Base-by-base conservation (phyloP, 495 filamentous ascomycete genomes). In the Aspergillus biplanus region DNA sequence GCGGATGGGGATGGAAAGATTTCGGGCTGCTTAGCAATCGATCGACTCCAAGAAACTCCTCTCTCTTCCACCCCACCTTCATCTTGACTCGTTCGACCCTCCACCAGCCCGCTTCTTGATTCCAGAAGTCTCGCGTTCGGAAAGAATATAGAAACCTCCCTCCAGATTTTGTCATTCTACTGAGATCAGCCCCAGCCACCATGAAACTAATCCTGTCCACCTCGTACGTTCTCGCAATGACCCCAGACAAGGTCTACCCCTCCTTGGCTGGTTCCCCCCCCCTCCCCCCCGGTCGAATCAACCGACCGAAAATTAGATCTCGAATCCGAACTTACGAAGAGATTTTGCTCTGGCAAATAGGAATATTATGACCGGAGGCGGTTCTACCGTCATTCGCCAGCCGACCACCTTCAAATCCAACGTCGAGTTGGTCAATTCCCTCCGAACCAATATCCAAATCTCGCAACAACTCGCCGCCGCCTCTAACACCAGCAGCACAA, bases 131-230 rank as follows among this genome's bases (percentile, higher is more conserved):
- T 31, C 39, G 21, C 21, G 21, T 27, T 27, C 21, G 2, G 21
- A 27, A 27, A 27, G 21, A 27, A 35, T 39, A 16, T 13, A 49
- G 8, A 47, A 39, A 50, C 16, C 11, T 42, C 6, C 5, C 47
- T 9, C 9, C 27, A 31, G 16, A 46, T 16, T 18, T 6, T 18
- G 27, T 27, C 33, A 55, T 54, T 37, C 33, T 50, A 16, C 39
- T 56, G 13, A 34, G 27, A 52, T 34, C 27, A 33, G 11, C 32
- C n/a, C 33, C 57, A 46, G 65, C 39, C 59, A 73, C 62, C 56
- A 91, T 88, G 80, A 91, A 91, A 80, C 82, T 97, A 75, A 87
- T 96, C 49, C 87, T 97, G 60, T 96, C 92, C 37, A 96, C 92
- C 52, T 93, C 91, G 91, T 94, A 82, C 73, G 86, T 71, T 44